phyloP scores from a whole-genome alignment of 2,329 filamentous ascomycete species.

The Harringtonia lauricola region DNA sequence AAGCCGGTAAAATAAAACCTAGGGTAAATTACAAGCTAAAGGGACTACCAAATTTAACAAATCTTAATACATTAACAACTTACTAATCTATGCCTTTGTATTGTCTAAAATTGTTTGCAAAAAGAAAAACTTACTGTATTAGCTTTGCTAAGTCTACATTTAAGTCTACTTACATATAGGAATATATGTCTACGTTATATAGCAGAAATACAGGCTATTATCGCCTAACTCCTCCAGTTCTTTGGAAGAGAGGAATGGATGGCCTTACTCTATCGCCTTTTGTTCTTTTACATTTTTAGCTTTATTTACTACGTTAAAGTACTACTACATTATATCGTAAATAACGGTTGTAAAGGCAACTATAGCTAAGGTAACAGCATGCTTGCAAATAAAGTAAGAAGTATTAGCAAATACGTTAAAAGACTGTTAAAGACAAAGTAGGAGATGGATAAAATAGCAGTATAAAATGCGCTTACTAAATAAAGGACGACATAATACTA shows the following conservation, averaged over 20 bases:
- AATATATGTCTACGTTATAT: conserved; percentile 21
- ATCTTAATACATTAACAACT: no score
- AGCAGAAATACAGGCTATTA: conserved; percentile 37
- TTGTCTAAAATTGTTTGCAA: no score
- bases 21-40: no score
- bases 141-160: no score
- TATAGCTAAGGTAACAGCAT: conserved; percentile 48
- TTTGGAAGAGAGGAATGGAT: conserved; percentile 26
- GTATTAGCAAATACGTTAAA: conserved; percentile 31
- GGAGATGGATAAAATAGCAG: no score
- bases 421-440: neutral
- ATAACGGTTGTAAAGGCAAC: conserved; percentile 41
- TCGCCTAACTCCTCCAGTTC: conserved; percentile 40
- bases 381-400: conserved; percentile 49
- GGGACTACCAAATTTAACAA: no score
- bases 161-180: no score
- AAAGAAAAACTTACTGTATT: no score
- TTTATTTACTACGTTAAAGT: conserved; percentile 36
- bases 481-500: conserved; percentile 53
- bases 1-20: no score
- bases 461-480: conserved; percentile 29
- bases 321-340: conserved; percentile 44
- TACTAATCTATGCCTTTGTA: no score
- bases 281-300: conserved; percentile 27
- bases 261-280: conserved; percentile 24